Conservation (phyloP, 345 rosid genomes). For the Isatis tinctoria region DNA sequence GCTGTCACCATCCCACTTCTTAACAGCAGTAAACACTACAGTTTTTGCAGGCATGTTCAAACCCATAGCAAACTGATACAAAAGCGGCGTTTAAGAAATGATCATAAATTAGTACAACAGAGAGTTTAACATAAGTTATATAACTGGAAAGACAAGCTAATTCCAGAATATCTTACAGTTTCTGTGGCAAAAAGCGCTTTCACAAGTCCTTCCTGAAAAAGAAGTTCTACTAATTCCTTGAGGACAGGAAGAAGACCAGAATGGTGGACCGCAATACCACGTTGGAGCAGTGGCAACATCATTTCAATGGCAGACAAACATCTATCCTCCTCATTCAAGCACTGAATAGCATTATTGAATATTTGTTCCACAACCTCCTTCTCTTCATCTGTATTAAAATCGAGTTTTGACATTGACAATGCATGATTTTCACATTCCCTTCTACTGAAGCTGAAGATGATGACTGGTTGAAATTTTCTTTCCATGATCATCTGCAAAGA, state of each 20-base stretch:
- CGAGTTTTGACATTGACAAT: conserved; percentile 96
- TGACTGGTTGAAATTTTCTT: conserved; percentile 87
- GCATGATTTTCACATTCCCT: conserved; percentile 99
- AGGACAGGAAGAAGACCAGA: conserved; percentile 99
- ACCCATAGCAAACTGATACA: conserved; percentile 96
- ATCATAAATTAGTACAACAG: not conserved
- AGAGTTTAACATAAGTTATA: not conserved
- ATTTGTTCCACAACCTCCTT: conserved; percentile 76
- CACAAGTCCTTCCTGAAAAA: conserved; percentile 98
- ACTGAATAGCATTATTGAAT: conserved; percentile 71
- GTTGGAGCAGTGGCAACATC: conserved; percentile 93
- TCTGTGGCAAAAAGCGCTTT: conserved; percentile 98
- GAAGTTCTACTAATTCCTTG: conserved; percentile 97
- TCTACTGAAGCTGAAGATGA: conserved; percentile 98
- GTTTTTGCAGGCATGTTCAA: conserved; percentile 99
- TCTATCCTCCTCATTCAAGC: conserved; percentile 96
- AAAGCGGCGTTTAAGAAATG: not conserved
- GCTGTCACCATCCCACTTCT: conserved; percentile 99
- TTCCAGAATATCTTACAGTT: conserved; percentile 53
- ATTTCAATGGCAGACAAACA: conserved; percentile 89
- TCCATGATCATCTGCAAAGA: conserved; percentile 92
- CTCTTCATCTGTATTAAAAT: conserved; percentile 87
- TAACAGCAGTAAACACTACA: conserved; percentile 88
- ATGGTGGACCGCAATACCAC: conserved; percentile 98
- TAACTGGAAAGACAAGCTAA: conserved; percentile 13